phyloP scores from a whole-genome alignment of 2,329 filamentous ascomycete species.

The Pseudopyricularia javanii region DNA sequence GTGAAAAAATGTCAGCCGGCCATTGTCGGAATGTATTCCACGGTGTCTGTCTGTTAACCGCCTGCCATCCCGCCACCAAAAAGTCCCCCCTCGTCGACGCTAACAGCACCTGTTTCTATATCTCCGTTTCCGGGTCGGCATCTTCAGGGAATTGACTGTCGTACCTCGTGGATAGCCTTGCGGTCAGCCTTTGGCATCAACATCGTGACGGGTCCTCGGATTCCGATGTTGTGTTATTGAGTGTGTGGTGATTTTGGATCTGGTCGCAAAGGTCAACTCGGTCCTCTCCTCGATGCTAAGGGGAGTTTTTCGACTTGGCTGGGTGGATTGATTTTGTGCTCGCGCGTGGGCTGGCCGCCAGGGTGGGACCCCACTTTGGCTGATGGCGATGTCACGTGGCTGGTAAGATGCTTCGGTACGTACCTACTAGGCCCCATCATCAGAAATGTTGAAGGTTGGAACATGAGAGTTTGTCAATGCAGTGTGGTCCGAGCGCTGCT shows the following conservation, averaged over 20 bases:
- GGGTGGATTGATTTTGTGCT: constrained; percentile 2
- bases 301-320: background rate
- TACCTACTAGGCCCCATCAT: background rate
- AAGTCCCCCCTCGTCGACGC: background rate
- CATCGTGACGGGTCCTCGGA: constrained; percentile 47
- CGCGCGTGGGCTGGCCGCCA: background rate
- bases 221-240: background rate
- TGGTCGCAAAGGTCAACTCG: background rate
- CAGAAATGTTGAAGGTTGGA: too few species aligned
- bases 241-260: background rate
- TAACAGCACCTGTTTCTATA: background rate
- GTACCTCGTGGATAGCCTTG: constrained; percentile 92
- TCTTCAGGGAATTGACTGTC: background rate
- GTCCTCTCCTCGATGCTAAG: background rate
- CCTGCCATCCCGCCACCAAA: background rate
- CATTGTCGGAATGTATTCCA: background rate
- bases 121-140: background rate
- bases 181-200: constrained; percentile 99
- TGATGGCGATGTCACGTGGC: background rate
- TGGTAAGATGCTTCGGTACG: background rate
- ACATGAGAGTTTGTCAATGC: too few species aligned
- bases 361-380: background rate
- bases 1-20: background rate
- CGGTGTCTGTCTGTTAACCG: background rate
- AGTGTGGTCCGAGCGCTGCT: too few species aligned